phyloP scores from a whole-genome alignment of 2,329 filamentous ascomycete species.

The Aureobasidium leucospermi region DNA sequence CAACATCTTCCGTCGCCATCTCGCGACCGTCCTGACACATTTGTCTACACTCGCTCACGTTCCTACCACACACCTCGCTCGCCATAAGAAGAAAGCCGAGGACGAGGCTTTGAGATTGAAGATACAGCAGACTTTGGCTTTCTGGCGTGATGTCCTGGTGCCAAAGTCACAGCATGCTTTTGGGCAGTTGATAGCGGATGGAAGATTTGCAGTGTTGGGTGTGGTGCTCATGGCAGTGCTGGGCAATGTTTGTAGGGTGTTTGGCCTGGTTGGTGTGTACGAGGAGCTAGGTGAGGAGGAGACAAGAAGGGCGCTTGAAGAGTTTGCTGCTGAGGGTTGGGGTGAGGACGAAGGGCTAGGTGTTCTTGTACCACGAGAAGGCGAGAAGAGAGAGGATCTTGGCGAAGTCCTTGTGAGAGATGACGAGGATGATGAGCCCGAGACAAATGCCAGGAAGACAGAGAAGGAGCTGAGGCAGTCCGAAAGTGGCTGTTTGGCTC shows the following conservation, averaged over 20 bases:
- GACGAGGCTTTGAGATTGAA: conserved; percentile 16
- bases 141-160: conserved; percentile 33
- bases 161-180: conserved; percentile 31
- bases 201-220: conserved; percentile 39
- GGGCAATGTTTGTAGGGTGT: conserved; percentile 33
- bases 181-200: conserved; percentile 38
- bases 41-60: conserved; percentile 19
- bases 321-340: conserved; percentile 36
- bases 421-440: conserved; percentile 7
- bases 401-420: conserved; percentile 31
- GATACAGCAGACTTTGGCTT: conserved; percentile 27
- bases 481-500: background rate
- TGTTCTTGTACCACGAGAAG: conserved; percentile 18
- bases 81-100: conserved; percentile 21
- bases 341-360: conserved; percentile 25
- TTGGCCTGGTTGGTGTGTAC: conserved; percentile 34
- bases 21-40: conserved; percentile 45
- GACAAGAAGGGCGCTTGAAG: conserved; percentile 34
- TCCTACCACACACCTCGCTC: conserved; percentile 24
- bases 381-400: conserved; percentile 15
- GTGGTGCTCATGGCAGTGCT: conserved; percentile 37
- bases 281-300: conserved; percentile 37
- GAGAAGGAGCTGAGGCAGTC: conserved; percentile 2
- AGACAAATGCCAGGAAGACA: background rate
- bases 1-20: conserved; percentile 60